These are phyloP conservation scores for Wickerhamiella musiphila DNA, from an alignment of 805 yeast species.

Conservation along the genomic window DNA sequence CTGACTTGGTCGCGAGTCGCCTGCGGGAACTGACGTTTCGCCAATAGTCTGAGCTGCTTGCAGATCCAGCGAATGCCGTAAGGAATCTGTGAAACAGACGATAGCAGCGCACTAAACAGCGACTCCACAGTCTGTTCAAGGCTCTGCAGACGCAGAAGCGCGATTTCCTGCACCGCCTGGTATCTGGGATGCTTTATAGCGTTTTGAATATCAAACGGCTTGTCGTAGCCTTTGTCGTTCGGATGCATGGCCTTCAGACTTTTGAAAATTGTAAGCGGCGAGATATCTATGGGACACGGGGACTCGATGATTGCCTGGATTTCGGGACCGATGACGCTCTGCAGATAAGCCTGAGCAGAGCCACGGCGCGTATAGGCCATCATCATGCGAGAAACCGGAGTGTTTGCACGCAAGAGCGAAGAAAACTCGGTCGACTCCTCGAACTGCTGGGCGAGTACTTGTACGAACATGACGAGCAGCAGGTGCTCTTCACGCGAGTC, in stretches of 20 bases:
- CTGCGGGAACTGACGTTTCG: conserved; percentile 40
- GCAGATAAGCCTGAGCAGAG: conserved; percentile 24
- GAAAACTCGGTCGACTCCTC: conserved; percentile 22
- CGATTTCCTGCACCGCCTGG: conserved; percentile 14
- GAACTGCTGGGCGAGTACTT: conserved; percentile 23
- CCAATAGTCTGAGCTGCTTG: conserved; percentile 42
- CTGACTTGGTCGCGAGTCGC: conserved; percentile 25
- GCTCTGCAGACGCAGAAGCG: conserved; percentile 15
- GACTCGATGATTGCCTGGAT: conserved; percentile 17
- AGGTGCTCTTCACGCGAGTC: conserved; percentile 26
- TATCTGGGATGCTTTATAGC: conserved; percentile 17
- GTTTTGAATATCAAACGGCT: conserved; percentile 17
- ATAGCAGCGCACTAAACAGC: conserved; percentile 35
- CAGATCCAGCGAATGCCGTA: conserved; percentile 56
- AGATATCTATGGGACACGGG: conserved; percentile 19
- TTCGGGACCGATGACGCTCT: conserved; percentile 17
- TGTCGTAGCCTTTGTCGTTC: conserved; percentile 9
- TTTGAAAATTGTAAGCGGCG: conserved; percentile 21
- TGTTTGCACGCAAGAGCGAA: conserved; percentile 23
- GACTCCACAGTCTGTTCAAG: conserved; percentile 15
- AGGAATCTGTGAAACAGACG: conserved; percentile 45
- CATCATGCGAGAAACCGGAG: conserved; percentile 26
- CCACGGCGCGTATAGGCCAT: conserved; percentile 25
- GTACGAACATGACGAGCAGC: conserved; percentile 23
- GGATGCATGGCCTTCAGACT: conserved; percentile 13